Conservation (phyloP, 2,329 filamentous ascomycete genomes). For the Apiospora kogelbergensis region DNA sequence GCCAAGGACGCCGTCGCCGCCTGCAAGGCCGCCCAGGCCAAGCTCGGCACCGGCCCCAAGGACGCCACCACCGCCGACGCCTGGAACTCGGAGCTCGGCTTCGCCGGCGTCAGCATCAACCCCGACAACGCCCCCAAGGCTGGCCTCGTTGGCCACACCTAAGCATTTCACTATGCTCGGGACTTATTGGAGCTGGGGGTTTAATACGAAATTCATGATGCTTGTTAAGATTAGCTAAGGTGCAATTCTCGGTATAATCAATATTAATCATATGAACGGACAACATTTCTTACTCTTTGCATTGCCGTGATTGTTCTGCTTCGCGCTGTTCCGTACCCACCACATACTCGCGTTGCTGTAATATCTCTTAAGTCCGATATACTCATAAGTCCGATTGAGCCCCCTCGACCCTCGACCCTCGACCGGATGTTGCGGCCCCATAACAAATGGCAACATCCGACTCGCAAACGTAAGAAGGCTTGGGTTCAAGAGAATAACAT, state of each 20-base stretch:
- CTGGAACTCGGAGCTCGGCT: slow-evolving; percentile 43
- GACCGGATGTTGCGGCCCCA: not conserved
- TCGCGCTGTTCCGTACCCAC: not conserved
- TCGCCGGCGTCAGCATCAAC: slow-evolving; percentile 38
- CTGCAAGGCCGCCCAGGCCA: slow-evolving; percentile 50
- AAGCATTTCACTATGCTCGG: no score
- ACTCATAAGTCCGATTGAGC: not conserved
- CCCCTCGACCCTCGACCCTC: not conserved
- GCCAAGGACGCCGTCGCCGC: slow-evolving; percentile 57
- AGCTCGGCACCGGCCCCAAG: slow-evolving; percentile 31
- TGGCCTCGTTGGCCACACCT: slow-evolving; percentile 38
- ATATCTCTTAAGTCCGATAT: not conserved
- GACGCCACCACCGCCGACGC: slow-evolving; percentile 38
- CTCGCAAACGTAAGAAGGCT: not conserved
- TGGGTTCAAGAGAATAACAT: not conserved
- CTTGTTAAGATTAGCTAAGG: not conserved
- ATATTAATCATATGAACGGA: slow-evolving; percentile 5
- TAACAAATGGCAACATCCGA: not conserved
- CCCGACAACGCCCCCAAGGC: slow-evolving; percentile 37
- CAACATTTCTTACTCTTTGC: no score
- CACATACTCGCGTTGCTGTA: no score
- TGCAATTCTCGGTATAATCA: not conserved
- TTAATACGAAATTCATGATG: not conserved
- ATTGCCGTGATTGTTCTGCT: not conserved
- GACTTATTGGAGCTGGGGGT: not conserved